phyloP scores from a whole-genome alignment of 2,329 filamentous ascomycete species.

The Claviceps sp. region DNA sequence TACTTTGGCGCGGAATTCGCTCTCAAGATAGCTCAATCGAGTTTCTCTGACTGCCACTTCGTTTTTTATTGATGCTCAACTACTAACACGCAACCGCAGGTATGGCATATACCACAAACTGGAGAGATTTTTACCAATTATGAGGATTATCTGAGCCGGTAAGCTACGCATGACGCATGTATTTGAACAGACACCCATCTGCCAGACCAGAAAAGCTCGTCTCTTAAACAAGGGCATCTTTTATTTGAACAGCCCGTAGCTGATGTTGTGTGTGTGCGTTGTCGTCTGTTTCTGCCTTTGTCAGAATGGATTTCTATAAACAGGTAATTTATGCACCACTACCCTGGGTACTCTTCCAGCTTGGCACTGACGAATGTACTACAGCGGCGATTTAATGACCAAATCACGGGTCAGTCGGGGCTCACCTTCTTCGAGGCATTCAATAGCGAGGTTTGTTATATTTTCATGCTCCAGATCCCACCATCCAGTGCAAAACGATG shows the following conservation, averaged over 20 bases:
- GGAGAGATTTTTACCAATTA: slow-evolving; percentile 83
- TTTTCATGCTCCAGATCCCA: neutral
- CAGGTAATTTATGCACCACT: slow-evolving; percentile 40
- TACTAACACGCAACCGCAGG: slow-evolving; percentile 34
- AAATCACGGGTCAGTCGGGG: slow-evolving; percentile 86
- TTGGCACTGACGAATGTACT: slow-evolving; percentile 3
- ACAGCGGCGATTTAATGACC: slow-evolving; percentile 81
- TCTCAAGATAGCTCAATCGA: neutral
- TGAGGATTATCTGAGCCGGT: slow-evolving; percentile 77
- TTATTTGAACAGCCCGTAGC: neutral
- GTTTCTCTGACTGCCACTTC: neutral
- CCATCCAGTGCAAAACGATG: neutral
- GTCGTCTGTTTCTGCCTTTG: neutral
- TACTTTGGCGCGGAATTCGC: neutral
- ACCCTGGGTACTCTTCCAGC: neutral
- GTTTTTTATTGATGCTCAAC: neutral
- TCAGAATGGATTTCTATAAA: slow-evolving; percentile 83
- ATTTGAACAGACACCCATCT: neutral
- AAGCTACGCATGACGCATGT: slow-evolving; percentile 19
- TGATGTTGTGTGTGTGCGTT: slow-evolving; percentile 7
- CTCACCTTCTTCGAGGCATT: slow-evolving; percentile 87
- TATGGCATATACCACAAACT: slow-evolving; percentile 85
- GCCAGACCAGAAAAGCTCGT: neutral
- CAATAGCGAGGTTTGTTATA: slow-evolving; percentile 62
- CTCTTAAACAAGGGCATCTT: neutral